Base-by-base conservation (phyloP, 2,329 filamentous ascomycete genomes). In the Pestalotiopsis sp. region DNA sequence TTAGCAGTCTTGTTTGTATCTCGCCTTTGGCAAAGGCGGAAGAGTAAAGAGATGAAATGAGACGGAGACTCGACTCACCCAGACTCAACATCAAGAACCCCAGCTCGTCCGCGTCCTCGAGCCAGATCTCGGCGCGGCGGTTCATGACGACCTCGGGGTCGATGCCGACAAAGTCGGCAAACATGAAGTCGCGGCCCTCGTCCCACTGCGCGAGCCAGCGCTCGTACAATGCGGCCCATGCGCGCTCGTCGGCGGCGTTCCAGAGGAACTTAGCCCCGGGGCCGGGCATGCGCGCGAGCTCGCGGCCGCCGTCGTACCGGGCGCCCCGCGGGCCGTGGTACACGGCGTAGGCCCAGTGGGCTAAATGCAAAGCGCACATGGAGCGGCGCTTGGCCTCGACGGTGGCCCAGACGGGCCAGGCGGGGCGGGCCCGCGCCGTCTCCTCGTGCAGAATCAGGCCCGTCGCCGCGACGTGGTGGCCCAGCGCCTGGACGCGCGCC, bases 361-460 rank as follows among this genome's bases (percentile, higher is more conserved):
- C 66, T 5, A 78, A 71, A 62, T 80, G 81, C 2, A 81, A 70
- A 5, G 74, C 68, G 38, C 80, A 70, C 1, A 80, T 71, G 2
- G 78, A 75, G 38, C 79, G 86, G 11, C 86, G 84, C 73, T 89
- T 89, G 58, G 81, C 80, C 69, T 89, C 88, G 71, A 90, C 81
- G 72, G 88, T 72, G 9, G 80, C 67, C 79, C 80, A 82, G 10
- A 74, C 69, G 22, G 77, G 73, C 78, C 78, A 81, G 2, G 72
- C 68, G 17, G 79, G 80, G 5, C 73, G 69, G 24, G 61, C 69
- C 64, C 77, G 73, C 11, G 73, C 68, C 6, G 69, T 70, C 67
- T 81, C 80, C 66, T 79, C 79, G 57, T 75, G 72, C 2, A 81
- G 75, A 64, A 78, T 66, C 10, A 81, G 71, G 1, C 78, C 78